Evolutionary conservation across 2,329 filamentous ascomycete genomes (phyloP), one percentile per base, ranked within the genome.

Genomic region (Penicillium hesseltinei): DNA sequence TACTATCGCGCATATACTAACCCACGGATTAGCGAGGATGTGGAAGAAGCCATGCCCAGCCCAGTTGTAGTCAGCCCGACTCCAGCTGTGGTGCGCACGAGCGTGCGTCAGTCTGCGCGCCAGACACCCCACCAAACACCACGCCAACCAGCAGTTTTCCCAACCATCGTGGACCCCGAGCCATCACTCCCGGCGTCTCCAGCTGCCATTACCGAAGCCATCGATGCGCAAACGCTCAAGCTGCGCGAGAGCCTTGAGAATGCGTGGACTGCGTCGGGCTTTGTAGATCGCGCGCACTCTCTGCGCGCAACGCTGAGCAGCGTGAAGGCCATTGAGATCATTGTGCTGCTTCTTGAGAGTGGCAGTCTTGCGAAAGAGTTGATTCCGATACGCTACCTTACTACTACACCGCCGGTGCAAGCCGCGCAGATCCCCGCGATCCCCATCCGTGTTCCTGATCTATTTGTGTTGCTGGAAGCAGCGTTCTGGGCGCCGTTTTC

Each of bases 401-500:
- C 92, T 71, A 88, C 88, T 57, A 80, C 92, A 50, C 89, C 90
- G 5, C 81, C 86, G 31, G 73, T 89, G 53, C 64, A 74, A 13
- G 72, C 79, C 21, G 73, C 90, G 23, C 79, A 81, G 56, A 84
- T 83, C 15, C 76, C 79, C 7, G 82, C 84, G 60, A 81, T 84
- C 62, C 78, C 85, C 3, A 80, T 96, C 60, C 82, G 84, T 66
- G 75, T 94, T 21, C 91, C 92, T 0, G 90, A 97, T 73, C 80
- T 96, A 66, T 95, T 94, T 74, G 76, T 88, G 31, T 78, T 97
- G 9, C 75, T 96, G 38, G 90, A 88, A 1, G 78, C 82, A 39
- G 83, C 83, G 27, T 97, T 96, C 82, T 97, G 93, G 93, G 87
- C 84, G 0, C 89, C 92, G 0, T 85, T 89, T 54, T 80, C 87